Evolutionary conservation across 208 protist species (phyloP).

Genomic region (Leishmania turanica): DNA sequence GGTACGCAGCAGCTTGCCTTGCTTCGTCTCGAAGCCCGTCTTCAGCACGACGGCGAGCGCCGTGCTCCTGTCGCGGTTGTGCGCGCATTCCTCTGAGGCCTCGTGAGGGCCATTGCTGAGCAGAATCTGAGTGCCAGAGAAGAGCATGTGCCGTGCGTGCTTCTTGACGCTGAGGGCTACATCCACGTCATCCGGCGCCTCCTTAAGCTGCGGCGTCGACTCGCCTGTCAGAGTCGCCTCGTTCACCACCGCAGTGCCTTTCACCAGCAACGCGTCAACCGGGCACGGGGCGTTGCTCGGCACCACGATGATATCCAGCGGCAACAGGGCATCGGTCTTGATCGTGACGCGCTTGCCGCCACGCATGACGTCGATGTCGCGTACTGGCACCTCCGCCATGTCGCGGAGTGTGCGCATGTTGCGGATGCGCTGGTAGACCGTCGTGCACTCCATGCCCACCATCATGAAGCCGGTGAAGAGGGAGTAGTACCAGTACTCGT

Average conservation of each 20-base stretch:
- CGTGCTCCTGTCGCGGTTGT: conserved; percentile 26
- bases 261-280: conserved; percentile 96
- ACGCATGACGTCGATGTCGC: conserved; percentile 73
- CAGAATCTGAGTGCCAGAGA: conserved; percentile 95
- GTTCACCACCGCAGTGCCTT: conserved; percentile 97
- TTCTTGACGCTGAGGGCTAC: conserved; percentile 82
- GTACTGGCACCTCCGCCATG: conserved; percentile 92
- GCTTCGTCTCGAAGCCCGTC: conserved; percentile 99
- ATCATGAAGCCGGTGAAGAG: conserved; percentile 98
- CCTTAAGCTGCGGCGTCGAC: conserved; percentile 98
- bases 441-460: conserved; percentile 96
- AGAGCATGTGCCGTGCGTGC: conserved; percentile 93
- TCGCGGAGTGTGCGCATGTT: conserved; percentile 94
- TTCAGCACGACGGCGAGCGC: conserved; percentile 97
- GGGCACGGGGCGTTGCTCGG: conserved; percentile 84
- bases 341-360: conserved; percentile 58
- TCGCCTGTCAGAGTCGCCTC: conserved; percentile 99
- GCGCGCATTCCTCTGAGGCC: conserved; percentile 26
- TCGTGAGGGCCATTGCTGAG: conserved; percentile 79
- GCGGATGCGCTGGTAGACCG: conserved; percentile 93
- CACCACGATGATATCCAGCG: conserved; percentile 95
- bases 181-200: conserved; percentile 76
- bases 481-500: conserved; percentile 98
- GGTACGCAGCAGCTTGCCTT: conserved; percentile 96
- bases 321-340: conserved; percentile 85